phyloP scores from a whole-genome alignment of 139 green algal genomes.

The Chlamydomonas urium region DNA sequence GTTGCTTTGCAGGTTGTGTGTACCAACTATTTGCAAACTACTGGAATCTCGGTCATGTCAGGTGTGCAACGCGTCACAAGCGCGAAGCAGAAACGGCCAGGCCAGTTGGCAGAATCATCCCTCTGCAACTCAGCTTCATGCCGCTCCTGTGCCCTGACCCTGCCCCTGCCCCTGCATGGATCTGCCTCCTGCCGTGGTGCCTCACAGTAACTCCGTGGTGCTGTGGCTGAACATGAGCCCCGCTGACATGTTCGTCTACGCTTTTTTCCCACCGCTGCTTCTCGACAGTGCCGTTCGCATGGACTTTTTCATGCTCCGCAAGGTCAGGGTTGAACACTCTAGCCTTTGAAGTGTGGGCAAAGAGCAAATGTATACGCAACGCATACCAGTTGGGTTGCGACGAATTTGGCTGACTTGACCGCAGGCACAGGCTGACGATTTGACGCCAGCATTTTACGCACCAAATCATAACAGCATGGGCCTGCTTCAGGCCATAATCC shows the following conservation, averaged over 20 bases:
- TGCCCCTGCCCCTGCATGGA: background rate
- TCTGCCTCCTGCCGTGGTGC: background rate
- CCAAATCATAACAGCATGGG: too few species aligned
- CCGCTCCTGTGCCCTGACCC: background rate
- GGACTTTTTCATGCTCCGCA: conserved; percentile 87
- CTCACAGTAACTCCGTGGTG: conserved; percentile 22
- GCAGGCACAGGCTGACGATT: too few species aligned
- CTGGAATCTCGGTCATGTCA: conserved; percentile 33
- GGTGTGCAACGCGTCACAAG: background rate
- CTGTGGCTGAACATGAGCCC: conserved; percentile 42
- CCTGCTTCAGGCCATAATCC: too few species aligned
- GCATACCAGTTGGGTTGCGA: too few species aligned
- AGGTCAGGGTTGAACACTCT: conserved; percentile 51
- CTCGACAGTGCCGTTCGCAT: conserved; percentile 65
- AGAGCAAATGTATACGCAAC: too few species aligned
- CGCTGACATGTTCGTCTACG: conserved; percentile 75
- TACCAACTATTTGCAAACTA: conserved; percentile 27
- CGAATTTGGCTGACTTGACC: too few species aligned
- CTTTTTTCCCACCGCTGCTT: conserved; percentile 79
- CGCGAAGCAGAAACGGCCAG: background rate
- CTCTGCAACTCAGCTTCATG: background rate
- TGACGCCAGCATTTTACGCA: too few species aligned
- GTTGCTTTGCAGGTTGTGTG: too few species aligned
- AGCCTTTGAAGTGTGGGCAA: too few species aligned
- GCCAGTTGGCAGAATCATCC: background rate